Base-by-base conservation (phyloP, 768 basidiomycete species). In the Lactarius psammicola region DNA sequence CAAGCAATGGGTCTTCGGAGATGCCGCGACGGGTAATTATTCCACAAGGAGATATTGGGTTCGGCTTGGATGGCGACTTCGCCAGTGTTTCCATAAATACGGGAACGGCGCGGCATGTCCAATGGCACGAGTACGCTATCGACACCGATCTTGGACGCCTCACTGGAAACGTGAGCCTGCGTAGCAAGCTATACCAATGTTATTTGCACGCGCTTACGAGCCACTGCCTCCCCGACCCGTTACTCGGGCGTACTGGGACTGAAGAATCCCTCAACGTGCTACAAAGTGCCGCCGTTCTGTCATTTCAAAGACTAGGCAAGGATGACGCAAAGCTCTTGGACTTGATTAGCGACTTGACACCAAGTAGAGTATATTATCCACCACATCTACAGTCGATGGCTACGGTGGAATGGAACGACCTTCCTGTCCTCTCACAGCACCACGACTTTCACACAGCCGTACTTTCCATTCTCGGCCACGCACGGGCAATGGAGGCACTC, bases 151-250 rank as follows among this genome's bases (percentile, higher is more conserved):
- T 80, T 5, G 74, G 76, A 1, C 70, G 72, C 42, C 68, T 79
- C 34, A 63, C 57, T 5, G 74, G 75, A 3, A 74, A 74, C 15
- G 69, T 56, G 7, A 74, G 69, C 28, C 56, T 78, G 40, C 65
- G 62, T 0, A 75, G 72, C 64, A 71, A 70, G 44, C 70, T 82
- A 6, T 80, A 75, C 61, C 75, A 74, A 56, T 73, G 77, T 3
- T 80, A 81, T 59, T 73, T 85, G 18, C 84, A 85, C 49, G 79
- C 80, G 20, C 62, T 82, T 2, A 82, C 77, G 2, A 78, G 78
- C 33, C 76, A 78, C 44, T 76, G 76, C 46, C 70, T 79, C 13
- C 73, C 75, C 13, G 83, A 84, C 69, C 80, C 80, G 3, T 73
- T 84, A 20, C 80, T 78, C 0, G 68, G 69, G 26, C 77, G 77